Conservation (phyloP, 129 eudicot genomes). For the Tagetes patula region DNA sequence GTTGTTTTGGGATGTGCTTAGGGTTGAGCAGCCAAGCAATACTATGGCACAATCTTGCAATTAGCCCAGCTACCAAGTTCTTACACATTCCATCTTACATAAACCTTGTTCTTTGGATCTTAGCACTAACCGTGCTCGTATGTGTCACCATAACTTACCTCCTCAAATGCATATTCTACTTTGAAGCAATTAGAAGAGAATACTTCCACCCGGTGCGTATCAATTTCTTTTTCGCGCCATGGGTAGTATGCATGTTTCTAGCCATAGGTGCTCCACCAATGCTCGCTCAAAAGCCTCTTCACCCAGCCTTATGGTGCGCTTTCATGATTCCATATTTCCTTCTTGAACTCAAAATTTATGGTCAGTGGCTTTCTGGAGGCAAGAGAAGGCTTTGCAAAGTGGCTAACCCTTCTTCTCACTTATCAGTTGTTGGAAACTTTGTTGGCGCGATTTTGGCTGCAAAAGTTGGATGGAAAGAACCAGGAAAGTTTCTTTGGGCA, state of each 20-base stretch:
- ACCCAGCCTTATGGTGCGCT: conserved; percentile 67
- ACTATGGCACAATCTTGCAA: conserved; percentile 63
- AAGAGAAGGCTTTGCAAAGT: conserved; percentile 77
- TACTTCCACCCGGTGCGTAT: conserved; percentile 90
- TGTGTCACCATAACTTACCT: conserved; percentile 61
- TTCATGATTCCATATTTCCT: conserved; percentile 69
- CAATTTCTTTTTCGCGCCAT: conserved; percentile 96
- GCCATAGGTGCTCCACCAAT: conserved; percentile 74
- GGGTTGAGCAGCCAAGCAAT: conserved; percentile 97
- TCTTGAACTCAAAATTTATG: conserved; percentile 89
- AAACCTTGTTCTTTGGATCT: conserved; percentile 78
- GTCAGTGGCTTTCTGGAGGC: conserved; percentile 99
- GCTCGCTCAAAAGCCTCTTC: conserved; percentile 43
- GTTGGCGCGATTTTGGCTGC: conserved; percentile 93
- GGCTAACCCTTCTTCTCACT: conserved; percentile 91
- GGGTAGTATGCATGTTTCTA: conserved; percentile 88
- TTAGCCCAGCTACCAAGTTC: conserved; percentile 70
- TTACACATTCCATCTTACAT: conserved; percentile 65
- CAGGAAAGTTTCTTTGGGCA: conserved; percentile 89
- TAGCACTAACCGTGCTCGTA: conserved; percentile 55
- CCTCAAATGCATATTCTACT: conserved; percentile 74
- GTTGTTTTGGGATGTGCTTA: conserved; percentile 88
- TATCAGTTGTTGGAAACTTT: conserved; percentile 87
- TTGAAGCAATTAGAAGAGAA: conserved; percentile 82
- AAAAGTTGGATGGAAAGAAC: conserved; percentile 74